Conservation (phyloP, 129 eudicot genomes). For the Artemisia argyi region DNA sequence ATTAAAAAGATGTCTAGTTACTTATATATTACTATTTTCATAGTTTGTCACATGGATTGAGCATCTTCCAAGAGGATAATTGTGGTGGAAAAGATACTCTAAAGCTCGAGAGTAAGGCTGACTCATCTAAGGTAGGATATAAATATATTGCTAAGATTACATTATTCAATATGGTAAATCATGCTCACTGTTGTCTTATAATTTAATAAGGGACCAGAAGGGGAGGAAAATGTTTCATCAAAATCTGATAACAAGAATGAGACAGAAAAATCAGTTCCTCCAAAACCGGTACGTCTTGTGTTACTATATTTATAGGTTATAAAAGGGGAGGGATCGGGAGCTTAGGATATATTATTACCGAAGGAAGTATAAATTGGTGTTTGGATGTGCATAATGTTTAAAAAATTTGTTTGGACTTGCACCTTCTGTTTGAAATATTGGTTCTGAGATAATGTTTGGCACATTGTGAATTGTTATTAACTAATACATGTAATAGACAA, state of each 20-base stretch:
- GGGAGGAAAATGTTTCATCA: conserved; percentile 47
- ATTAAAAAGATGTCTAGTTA: background rate
- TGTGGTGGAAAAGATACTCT: conserved; percentile 58
- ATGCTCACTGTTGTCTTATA: conserved; percentile 15
- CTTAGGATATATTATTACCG: too few species aligned
- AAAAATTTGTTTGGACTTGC: too few species aligned
- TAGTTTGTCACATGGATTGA: conserved; percentile 93
- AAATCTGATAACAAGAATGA: conserved; percentile 60
- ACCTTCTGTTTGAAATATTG: too few species aligned
- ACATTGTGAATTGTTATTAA: background rate
- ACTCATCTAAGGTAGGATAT: conserved; percentile 65
- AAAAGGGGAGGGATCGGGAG: too few species aligned
- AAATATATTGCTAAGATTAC: background rate
- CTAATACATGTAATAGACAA: background rate
- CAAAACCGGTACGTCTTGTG: conserved; percentile 47
- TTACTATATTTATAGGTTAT: background rate
- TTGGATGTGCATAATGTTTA: background rate
- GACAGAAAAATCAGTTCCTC: conserved; percentile 56
- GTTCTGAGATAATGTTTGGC: background rate
- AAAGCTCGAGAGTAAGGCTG: conserved; percentile 75
- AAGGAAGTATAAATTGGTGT: background rate
- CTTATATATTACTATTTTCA: conserved; percentile 15
- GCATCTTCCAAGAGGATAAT: conserved; percentile 81
- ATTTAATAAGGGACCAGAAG: conserved; percentile 41
- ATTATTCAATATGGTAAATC: background rate